phyloP scores from a whole-genome alignment of 2,329 filamentous ascomycete genomes.

The Furcasterigmium sp. region DNA sequence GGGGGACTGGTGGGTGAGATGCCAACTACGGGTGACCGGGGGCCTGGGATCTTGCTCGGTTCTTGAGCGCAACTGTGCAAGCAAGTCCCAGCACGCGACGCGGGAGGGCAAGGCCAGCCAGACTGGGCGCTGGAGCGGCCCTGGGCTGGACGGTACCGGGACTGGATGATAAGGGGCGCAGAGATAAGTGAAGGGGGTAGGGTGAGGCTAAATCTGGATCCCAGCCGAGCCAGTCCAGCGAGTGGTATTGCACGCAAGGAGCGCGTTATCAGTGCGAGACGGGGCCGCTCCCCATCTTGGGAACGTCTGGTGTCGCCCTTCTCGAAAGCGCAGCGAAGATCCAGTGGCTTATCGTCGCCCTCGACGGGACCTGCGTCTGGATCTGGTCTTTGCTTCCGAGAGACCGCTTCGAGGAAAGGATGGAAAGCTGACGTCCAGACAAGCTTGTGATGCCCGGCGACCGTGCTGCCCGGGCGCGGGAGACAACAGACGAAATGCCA shows the following conservation, averaged over 20 bases:
- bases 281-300: background rate
- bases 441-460: no score
- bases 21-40: conserved; percentile 9
- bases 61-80: conserved; percentile 7
- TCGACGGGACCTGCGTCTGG: background rate
- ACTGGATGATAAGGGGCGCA: conserved; percentile 1
- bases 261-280: background rate
- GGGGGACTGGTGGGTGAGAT: conserved; percentile 7
- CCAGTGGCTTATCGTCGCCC: background rate
- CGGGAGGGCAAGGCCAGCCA: background rate
- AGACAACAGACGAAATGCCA: no score
- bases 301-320: background rate
- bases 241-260: background rate
- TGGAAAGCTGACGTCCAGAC: background rate
- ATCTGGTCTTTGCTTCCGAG: no score
- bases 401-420: no score
- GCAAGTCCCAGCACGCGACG: background rate
- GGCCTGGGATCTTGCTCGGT: conserved; percentile 10
- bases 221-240: background rate
- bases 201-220: background rate
- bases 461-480: no score
- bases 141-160: background rate
- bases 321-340: background rate
- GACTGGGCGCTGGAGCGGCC: background rate
- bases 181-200: background rate